A percentile compares a stretch with the other conserved stretches of the same genome.
Evolutionary conservation across 164 flowering plant species (phyloP).

Genomic region (Dillenia turbinata): DNA sequence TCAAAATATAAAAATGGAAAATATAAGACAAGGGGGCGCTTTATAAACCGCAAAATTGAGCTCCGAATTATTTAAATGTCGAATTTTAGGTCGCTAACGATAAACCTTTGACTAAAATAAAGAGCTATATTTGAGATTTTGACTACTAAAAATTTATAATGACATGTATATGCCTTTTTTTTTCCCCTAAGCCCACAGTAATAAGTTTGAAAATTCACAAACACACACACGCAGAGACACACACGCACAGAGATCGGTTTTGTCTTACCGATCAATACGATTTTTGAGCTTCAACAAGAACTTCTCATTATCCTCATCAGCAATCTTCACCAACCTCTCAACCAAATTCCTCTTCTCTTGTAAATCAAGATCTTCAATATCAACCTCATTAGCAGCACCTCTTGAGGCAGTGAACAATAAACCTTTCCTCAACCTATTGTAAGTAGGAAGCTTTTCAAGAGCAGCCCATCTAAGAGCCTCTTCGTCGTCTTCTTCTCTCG

Average conservation of each 20-base stretch:
- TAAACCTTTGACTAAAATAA: too few species aligned
- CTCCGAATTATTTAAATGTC: too few species aligned
- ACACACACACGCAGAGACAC: too few species aligned
- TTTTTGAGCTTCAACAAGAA: slow-evolving; percentile 62
- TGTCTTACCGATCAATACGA: slow-evolving; percentile 52
- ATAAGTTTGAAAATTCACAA: too few species aligned
- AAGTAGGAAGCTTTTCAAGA: slow-evolving; percentile 69
- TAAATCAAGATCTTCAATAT: slow-evolving; percentile 40
- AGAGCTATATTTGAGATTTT: too few species aligned
- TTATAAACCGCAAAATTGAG: not conserved
- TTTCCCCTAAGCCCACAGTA: too few species aligned
- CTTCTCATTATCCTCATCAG: slow-evolving; percentile 75
- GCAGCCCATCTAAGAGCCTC: slow-evolving; percentile 86
- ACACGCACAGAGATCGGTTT: too few species aligned
- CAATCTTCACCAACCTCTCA: slow-evolving; percentile 48
- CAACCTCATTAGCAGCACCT: slow-evolving; percentile 43
- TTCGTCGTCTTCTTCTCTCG: slow-evolving; percentile 60
- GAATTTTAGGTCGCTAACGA: too few species aligned
- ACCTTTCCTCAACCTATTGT: slow-evolving; percentile 59
- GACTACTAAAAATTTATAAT: too few species aligned
- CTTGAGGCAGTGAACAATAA: slow-evolving; percentile 28
- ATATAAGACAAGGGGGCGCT: not conserved
- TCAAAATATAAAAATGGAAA: not conserved
- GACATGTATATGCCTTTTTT: too few species aligned
- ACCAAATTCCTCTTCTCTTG: slow-evolving; percentile 48